Conservation (phyloP, 202 grass and related monocot genomes). For the Tripidium arundinaceum region DNA sequence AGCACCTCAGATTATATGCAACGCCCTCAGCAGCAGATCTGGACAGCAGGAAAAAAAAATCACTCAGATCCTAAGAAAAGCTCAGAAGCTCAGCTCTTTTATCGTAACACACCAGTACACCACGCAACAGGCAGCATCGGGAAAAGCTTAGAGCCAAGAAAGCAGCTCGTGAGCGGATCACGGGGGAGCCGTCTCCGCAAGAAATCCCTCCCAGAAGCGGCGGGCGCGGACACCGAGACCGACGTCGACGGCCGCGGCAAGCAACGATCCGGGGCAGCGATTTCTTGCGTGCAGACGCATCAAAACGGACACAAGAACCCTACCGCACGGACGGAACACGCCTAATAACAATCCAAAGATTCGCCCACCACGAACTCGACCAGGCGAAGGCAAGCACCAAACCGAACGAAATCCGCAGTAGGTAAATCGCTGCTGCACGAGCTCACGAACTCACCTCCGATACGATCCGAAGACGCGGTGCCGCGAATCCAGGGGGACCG, state of each 20-base stretch:
- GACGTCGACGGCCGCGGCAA: constrained; percentile 26
- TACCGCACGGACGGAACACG: not conserved
- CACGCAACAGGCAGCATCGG: not conserved
- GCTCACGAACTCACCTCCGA: constrained; percentile 20
- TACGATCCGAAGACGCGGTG: not conserved
- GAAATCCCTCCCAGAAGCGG: constrained; percentile 17
- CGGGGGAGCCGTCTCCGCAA: constrained; percentile 16
- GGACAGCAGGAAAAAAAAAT: not conserved
- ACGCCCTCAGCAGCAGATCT: constrained; percentile 46
- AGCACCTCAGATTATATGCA: constrained; percentile 34
- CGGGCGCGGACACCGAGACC: constrained; percentile 17
- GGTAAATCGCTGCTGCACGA: too few relatives aligned
- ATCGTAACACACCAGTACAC: not conserved
- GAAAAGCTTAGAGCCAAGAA: not conserved
- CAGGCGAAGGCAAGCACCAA: not conserved
- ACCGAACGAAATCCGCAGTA: not conserved
- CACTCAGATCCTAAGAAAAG: constrained; percentile 34
- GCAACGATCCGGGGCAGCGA: constrained; percentile 8
- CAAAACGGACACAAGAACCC: constrained; percentile 8
- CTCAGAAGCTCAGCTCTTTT: not conserved
- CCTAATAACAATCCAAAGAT: constrained; percentile 13
- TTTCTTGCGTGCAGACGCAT: constrained; percentile 42
- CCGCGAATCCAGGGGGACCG: not conserved
- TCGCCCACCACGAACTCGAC: constrained; percentile 23
- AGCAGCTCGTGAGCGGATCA: constrained; percentile 29